Evolutionary conservation across 768 basidiomycete genomes (phyloP).

Genomic region (Pulveroboletus sp.): DNA sequence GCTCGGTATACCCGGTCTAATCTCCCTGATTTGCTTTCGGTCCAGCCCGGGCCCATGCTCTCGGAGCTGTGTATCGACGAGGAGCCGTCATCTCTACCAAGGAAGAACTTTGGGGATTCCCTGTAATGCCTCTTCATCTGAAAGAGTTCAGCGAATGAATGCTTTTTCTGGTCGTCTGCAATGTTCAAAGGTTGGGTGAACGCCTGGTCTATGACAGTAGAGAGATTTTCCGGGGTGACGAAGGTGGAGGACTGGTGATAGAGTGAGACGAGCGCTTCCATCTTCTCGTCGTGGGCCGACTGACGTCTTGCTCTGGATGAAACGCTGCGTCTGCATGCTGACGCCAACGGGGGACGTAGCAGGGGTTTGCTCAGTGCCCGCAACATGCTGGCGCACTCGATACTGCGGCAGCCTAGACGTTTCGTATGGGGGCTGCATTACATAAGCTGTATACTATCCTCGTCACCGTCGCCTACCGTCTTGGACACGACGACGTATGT

Average conservation of each 20-base stretch:
- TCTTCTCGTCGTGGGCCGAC: constrained; percentile 30
- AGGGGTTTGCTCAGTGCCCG: constrained; percentile 1
- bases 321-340: constrained; percentile 10
- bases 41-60: constrained; percentile 30
- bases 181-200: constrained; percentile 36
- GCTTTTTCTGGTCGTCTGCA: constrained; percentile 16
- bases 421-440: constrained; percentile 2
- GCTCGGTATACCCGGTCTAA: constrained; percentile 21
- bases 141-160: constrained; percentile 12
- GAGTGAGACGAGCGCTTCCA: constrained; percentile 70
- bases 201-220: constrained; percentile 56
- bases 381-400: constrained; percentile 12
- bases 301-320: constrained; percentile 20
- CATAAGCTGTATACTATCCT: constrained; percentile 6
- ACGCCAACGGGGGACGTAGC: constrained; percentile 6
- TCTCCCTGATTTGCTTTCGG: constrained; percentile 24
- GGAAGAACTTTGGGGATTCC: constrained; percentile 22
- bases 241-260: constrained; percentile 74
- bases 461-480: too few species aligned
- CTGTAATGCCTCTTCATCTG: constrained; percentile 9
- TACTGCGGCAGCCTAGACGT: too few species aligned
- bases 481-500: too few species aligned
- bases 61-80: constrained; percentile 6
- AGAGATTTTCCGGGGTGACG: constrained; percentile 67
- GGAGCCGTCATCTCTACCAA: constrained; percentile 22